These are phyloP conservation scores for Paramecium caudatum DNA, from an alignment of 73 alveolate genomes.

Conservation along the genomic window DNA sequence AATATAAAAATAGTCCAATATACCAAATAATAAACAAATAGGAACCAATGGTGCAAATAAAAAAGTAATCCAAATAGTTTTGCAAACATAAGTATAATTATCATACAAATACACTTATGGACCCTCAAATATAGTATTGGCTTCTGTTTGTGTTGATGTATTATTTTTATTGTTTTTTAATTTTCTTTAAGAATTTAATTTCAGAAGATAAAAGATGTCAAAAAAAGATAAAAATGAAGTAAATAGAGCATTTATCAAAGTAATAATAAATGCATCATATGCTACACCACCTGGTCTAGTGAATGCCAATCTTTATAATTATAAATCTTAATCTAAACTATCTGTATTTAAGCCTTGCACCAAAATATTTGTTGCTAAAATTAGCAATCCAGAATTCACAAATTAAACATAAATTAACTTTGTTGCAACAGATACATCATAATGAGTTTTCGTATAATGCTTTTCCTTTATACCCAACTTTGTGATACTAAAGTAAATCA, in stretches of 20 bases:
- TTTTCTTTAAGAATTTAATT: background rate
- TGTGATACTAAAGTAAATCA: slow-evolving; percentile 6
- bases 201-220: background rate
- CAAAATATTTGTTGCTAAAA: slow-evolving; percentile 39
- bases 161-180: background rate
- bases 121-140: slow-evolving; percentile 9
- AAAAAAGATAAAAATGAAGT: slow-evolving; percentile 8
- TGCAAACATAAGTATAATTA: slow-evolving; percentile 26
- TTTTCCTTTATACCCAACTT: slow-evolving; percentile 1
- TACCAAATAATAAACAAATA: slow-evolving; percentile 1
- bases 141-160: background rate
- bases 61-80: slow-evolving; percentile 36
- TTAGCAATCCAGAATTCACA: slow-evolving; percentile 39
- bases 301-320: slow-evolving; percentile 5
- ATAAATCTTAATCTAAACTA: no score
- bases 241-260: slow-evolving; percentile 26
- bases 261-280: slow-evolving; percentile 47
- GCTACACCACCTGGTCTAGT: slow-evolving; percentile 61
- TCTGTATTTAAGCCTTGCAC: background rate
- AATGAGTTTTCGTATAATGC: slow-evolving; percentile 41
- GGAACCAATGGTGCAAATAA: slow-evolving; percentile 60
- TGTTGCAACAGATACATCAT: slow-evolving; percentile 43
- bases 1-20: background rate
- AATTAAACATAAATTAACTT: slow-evolving; percentile 30
- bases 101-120: slow-evolving; percentile 15